Percentiles rank a stretch among this genome's conserved stretches.
phyloP scores from a whole-genome alignment of 2,329 filamentous ascomycete species.

The Fusarium guadeloupense region DNA sequence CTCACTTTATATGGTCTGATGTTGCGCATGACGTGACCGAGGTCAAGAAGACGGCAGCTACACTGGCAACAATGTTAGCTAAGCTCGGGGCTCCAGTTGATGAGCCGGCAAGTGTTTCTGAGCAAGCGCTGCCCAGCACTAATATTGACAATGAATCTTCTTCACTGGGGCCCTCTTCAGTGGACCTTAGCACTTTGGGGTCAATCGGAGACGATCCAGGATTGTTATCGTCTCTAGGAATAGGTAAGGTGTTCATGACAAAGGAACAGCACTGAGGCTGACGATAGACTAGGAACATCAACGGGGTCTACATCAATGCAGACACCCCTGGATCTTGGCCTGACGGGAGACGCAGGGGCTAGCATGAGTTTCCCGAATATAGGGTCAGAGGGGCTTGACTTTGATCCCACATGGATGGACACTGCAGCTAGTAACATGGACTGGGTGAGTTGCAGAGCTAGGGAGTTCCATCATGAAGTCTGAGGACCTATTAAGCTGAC shows the following conservation, averaged over 20 bases:
- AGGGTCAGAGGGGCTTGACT: conserved; percentile 38
- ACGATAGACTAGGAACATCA: conserved; percentile 26
- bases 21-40: conserved; percentile 51
- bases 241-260: conserved; percentile 30
- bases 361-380: conserved; percentile 37
- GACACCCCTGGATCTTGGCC: conserved; percentile 34
- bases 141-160: conserved; percentile 20
- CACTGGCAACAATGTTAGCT: conserved; percentile 57
- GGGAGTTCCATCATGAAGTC: not conserved
- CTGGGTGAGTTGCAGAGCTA: conserved; percentile 47
- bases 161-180: conserved; percentile 30
- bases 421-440: conserved; percentile 48
- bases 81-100: conserved; percentile 51
- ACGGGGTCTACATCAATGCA: conserved; percentile 31
- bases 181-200: conserved; percentile 35
- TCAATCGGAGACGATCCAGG: conserved; percentile 32
- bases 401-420: conserved; percentile 52
- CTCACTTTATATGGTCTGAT: conserved; percentile 56
- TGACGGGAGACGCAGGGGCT: conserved; percentile 27
- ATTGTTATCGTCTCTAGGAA: conserved; percentile 34
- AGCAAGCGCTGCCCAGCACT: not conserved
- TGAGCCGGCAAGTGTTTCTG: conserved; percentile 4
- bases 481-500: conserved; percentile 12
- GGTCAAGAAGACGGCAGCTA: conserved; percentile 57
- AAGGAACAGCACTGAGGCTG: conserved; percentile 20